Evolutionary conservation across 2,329 filamentous ascomycete species (phyloP).

Genomic region (Aureobasidium subglaciale): DNA sequence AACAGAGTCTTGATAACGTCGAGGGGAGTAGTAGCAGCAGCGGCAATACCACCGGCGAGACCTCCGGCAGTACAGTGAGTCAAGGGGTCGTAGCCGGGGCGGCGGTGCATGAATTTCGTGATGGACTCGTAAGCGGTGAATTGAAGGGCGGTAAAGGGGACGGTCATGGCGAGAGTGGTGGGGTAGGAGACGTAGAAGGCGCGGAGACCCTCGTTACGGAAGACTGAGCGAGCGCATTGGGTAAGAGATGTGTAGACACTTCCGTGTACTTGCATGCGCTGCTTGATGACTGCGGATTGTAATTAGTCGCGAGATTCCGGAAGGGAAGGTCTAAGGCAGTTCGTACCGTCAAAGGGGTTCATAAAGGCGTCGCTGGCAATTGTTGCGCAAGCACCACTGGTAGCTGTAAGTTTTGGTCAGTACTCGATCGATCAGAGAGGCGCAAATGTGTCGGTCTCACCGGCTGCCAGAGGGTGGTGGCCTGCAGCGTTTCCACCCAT

Average conservation of each 20-base stretch:
- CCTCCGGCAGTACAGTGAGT: conserved; percentile 92
- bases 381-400: conserved; percentile 88
- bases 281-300: conserved; percentile 77
- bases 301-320: no score
- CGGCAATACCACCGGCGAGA: conserved; percentile 85
- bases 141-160: conserved; percentile 93
- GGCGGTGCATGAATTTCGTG: conserved; percentile 80
- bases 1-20: conserved; percentile 98
- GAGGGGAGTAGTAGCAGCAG: conserved; percentile 88
- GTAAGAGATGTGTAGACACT: conserved; percentile 83
- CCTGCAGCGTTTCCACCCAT: conserved; percentile 87
- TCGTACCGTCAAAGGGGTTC: conserved; percentile 95
- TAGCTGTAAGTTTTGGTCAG: conserved; percentile 48
- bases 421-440: not conserved
- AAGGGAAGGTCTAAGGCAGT: no score
- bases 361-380: conserved; percentile 97
- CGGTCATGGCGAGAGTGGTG: conserved; percentile 96
- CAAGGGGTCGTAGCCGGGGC: conserved; percentile 76
- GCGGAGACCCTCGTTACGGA: conserved; percentile 75
- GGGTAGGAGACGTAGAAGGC: conserved; percentile 99
- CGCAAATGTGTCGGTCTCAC: conserved; percentile 42
- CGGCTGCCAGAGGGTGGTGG: conserved; percentile 88
- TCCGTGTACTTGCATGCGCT: conserved; percentile 97
- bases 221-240: conserved; percentile 83
- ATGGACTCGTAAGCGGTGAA: conserved; percentile 97